Conservation (phyloP, 768 basidiomycete genomes). For the Mycena metata region DNA sequence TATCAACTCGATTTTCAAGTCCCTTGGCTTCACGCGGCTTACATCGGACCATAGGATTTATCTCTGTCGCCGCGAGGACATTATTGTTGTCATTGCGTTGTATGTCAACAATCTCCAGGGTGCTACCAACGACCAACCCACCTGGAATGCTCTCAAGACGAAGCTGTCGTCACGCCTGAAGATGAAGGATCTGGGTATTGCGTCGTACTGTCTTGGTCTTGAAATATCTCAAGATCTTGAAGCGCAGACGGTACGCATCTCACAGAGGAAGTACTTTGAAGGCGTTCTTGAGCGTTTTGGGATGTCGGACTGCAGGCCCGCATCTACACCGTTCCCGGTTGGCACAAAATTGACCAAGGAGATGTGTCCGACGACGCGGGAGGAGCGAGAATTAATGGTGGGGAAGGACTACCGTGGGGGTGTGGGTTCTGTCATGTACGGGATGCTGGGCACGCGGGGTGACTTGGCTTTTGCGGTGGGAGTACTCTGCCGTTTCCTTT, state of each 20-base stretch:
- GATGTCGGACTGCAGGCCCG: slow-evolving; percentile 1
- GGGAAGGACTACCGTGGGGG: background rate
- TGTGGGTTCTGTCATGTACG: background rate
- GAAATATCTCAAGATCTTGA: background rate
- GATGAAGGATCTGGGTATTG: slow-evolving; percentile 17
- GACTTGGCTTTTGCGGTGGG: background rate
- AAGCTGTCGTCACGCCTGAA: background rate
- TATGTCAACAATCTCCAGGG: slow-evolving; percentile 10
- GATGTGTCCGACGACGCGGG: slow-evolving; percentile 1
- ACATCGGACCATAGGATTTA: slow-evolving; percentile 19
- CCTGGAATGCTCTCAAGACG: background rate
- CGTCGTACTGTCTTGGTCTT: background rate
- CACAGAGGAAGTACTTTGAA: slow-evolving; percentile 7
- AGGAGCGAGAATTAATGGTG: slow-evolving; percentile 3
- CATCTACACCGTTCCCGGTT: slow-evolving; percentile 5
- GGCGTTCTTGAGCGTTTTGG: background rate
- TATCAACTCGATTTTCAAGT: background rate
- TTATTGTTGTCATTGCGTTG: background rate
- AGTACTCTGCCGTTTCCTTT: background rate
- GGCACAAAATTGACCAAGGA: background rate
- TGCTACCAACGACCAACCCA: background rate
- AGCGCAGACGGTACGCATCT: slow-evolving; percentile 3
- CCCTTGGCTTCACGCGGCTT: slow-evolving; percentile 5
- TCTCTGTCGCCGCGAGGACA: background rate
- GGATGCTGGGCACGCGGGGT: background rate